Base-by-base conservation (phyloP, 495 filamentous ascomycete species). In the Rusavskia elegans region DNA sequence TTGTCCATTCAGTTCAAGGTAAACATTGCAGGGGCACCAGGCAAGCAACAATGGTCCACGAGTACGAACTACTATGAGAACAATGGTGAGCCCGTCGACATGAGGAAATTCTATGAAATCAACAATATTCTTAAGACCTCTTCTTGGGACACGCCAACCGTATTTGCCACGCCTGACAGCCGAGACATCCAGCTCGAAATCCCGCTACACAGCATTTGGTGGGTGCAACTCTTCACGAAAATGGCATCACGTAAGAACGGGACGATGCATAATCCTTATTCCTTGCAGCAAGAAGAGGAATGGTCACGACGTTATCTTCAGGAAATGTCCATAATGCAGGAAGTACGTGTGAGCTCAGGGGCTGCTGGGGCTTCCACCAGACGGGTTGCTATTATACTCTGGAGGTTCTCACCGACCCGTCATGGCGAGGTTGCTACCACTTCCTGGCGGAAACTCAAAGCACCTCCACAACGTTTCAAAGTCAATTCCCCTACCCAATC, bases 391-490 rank as follows among this genome's bases (percentile, higher is more conserved):
- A 65, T 77, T 45, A 53, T 79, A 11, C 62, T 75, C 11, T 79
- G 75, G 75, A 75, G 71, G 45, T 78, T 78, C 57, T 69, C 67
- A 9, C 67, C 73, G 52, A 71, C 71, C 13, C 60, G 63, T 5
- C 61, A 61, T 16, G 62, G 63, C 8, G 66, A 75, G 50, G 68
- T 68, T 32, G 73, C 72, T 36, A 75, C 69, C 3, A 76, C 74
- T 3, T 72, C 67, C n/a, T 79, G 75, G 75, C 64, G 70, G 53
- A 64, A 63, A 30, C 57, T 79, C n/a, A 63, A 70, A 20, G 64
- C 71, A 16, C 68, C 71, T 0, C 63, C 71, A 0, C 64, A 67
- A 21, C 67, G 68, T 10, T 66, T 55, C 32, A 52, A 61, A 10
- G 64, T 68, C 41, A 35, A 59, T 23, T 50, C 50, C 13, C 55